Base-by-base conservation (phyloP, 2,329 filamentous ascomycete genomes). In the Aspergillus caelatus region DNA sequence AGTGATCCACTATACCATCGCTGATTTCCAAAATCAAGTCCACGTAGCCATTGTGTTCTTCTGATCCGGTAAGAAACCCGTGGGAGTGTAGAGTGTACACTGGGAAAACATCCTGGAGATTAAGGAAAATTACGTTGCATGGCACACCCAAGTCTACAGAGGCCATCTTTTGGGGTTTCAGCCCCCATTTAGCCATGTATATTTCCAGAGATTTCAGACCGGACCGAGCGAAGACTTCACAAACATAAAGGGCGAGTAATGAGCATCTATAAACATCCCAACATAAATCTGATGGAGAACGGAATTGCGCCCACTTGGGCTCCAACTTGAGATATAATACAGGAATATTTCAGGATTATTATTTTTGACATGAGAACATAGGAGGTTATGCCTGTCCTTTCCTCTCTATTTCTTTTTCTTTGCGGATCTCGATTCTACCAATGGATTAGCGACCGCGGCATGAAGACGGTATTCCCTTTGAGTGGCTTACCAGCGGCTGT, bases 401-500 rank as follows among this genome's bases (percentile, higher is more conserved):
- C 32, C 11, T 55, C 19, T 48, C 43, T 65, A 74, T 67, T 72
- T 73, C 70, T 72, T 74, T 64, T 74, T 74, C 59, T 72, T 73
- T 19, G 68, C 65, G 5, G 69, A 61, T 53, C 71, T 68, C 19
- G 70, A 73, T 62, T 74, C 72, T 74, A 46, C 11, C 50, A 26
- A 26, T 28, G 46, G n/a, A 21, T 26, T 36, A 64, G 58, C 55
- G 54, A 28, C n/a, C 52, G 19, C n/a, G 11, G n/a, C 19, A 26
- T 39, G 30, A 23, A 36, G 48, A 39, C 16, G 12, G 45, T 19
- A 12, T 50, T 21, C 26, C 32, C 26, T 26, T 16, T 3, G 39
- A 23, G 21, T 12, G 21, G 28, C 70, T 69, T 74, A 81, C 80
- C 79, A 68, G 76, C 79, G 34, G 76, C 76, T 26, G 84, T 88